Base-by-base conservation (phyloP, 257 asterid genomes). In the Solanum chiquidenum region DNA sequence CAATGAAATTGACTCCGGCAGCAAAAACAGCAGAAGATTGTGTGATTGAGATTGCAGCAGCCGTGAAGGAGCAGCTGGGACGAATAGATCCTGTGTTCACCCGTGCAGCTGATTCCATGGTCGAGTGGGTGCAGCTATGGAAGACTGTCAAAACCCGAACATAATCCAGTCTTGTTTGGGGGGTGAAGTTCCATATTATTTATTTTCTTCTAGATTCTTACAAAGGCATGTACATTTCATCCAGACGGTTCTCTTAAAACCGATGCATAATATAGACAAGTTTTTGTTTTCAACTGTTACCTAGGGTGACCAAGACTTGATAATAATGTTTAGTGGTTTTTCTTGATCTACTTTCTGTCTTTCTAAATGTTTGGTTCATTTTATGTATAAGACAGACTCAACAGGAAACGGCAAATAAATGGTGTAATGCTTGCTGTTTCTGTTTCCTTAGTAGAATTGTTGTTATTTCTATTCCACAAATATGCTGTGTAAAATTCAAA, bases 61-160 rank as follows among this genome's bases (percentile, higher is more conserved):
- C 89, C 0, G 98, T 94, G 76, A 93, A 93, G 92, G 95, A 93
- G 90, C 88, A 79, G 29, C 85, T 95, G 91, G 98, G 98, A 35
- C 84, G 88, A 1, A 12, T 55, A 12, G 91, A 92, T 86, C 94
- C 98, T 0, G 89, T 90, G 86, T 96, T 96, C 89, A 92, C 90
- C 80, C 92, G 92, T 40, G 98, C 98, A 10, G 98, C 96, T 3
- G 98, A 91, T 35, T 80, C 89, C 68, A 96, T 95, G 98, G 89
- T 92, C 52, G 98, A 94, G 90, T 95, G 98, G 99, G 75, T 93
- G 85, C 91, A 94, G 94, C 93, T 96, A 9, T 95, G 99, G 98
- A 96, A 94, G 87, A 84, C 87, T 13, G 95, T 92, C 6, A 90
- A 87, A 83, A 86, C 91, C 52, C 87, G 74, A 88, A 90, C 46